phyloP scores from a whole-genome alignment of 2,329 filamentous ascomycete genomes.

The Ceratocystis lukuohia region DNA sequence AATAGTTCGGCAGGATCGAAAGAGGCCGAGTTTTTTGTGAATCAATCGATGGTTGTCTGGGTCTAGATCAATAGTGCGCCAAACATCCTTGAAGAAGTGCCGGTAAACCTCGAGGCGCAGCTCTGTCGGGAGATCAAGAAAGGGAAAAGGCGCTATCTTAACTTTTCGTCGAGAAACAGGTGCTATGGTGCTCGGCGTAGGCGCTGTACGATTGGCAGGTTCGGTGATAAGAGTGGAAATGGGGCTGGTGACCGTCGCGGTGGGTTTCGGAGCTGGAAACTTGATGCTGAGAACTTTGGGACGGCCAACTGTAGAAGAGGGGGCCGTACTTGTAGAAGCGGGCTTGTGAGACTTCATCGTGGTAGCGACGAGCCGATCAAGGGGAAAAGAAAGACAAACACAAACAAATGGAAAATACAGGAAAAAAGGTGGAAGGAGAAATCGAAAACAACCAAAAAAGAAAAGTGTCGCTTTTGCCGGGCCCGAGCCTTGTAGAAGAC shows the following conservation, averaged over 20 bases:
- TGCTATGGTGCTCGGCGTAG: neutral
- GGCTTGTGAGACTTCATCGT: neutral
- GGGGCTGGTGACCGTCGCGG: neutral
- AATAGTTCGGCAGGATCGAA: conserved; percentile 47
- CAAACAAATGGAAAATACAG: neutral
- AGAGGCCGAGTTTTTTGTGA: conserved; percentile 44
- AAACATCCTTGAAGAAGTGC: conserved; percentile 42
- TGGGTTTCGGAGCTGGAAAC: neutral
- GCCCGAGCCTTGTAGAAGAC: too few species aligned
- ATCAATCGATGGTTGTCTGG: conserved; percentile 51
- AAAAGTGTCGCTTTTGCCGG: too few species aligned
- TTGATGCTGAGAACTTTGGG: conserved; percentile 7
- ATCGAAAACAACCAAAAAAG: too few species aligned
- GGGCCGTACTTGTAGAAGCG: neutral
- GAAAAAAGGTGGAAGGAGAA: neutral
- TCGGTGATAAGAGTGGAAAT: neutral
- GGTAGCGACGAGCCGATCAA: neutral
- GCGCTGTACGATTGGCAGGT: neutral
- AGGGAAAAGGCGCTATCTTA: conserved; percentile 41
- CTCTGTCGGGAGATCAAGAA: conserved; percentile 56
- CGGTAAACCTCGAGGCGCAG: conserved; percentile 56
- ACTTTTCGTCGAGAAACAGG: conserved; percentile 23
- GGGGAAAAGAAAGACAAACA: neutral
- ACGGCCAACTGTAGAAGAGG: neutral
- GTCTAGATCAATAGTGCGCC: conserved; percentile 50